These are phyloP conservation scores for Poronia punctata DNA, from an alignment of 495 filamentous ascomycete genomes.

Conservation along the genomic window DNA sequence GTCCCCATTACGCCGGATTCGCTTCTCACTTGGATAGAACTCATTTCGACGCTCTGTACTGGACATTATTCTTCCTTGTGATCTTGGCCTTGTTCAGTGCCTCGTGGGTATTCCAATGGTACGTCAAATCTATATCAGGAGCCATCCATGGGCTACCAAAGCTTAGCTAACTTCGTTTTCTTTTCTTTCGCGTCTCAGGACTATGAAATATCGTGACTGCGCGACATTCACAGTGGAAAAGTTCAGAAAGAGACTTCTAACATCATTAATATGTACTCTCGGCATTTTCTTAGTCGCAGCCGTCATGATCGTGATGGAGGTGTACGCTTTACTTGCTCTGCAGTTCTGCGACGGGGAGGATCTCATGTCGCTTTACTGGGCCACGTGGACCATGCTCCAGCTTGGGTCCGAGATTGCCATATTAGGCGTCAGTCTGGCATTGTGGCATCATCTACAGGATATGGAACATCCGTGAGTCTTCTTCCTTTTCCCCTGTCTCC, in stretches of 20 bases:
- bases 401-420: slow-evolving; percentile 44
- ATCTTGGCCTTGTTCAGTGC: slow-evolving; percentile 32
- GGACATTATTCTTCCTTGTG: slow-evolving; percentile 36
- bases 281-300: slow-evolving; percentile 27
- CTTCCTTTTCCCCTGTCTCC: neutral
- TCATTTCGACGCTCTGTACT: slow-evolving; percentile 41
- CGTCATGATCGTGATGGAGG: slow-evolving; percentile 33
- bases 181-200: slow-evolving; percentile 12
- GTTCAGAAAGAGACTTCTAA: slow-evolving; percentile 16
- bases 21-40: slow-evolving; percentile 29
- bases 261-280: slow-evolving; percentile 22
- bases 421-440: slow-evolving; percentile 34
- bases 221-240: slow-evolving; percentile 7
- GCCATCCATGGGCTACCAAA: neutral
- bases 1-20: slow-evolving; percentile 40
- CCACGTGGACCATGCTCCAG: slow-evolving; percentile 40
- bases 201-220: slow-evolving; percentile 12
- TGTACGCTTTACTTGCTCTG: slow-evolving; percentile 34
- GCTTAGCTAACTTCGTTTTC: slow-evolving; percentile 15
- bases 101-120: slow-evolving; percentile 37
- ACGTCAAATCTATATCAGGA: neutral
- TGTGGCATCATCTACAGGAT: slow-evolving; percentile 31
- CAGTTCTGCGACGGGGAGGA: slow-evolving; percentile 45
- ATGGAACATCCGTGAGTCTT: slow-evolving; percentile 33
- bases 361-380: slow-evolving; percentile 43